A percentile compares a stretch with the other conserved stretches of the same genome.
These are phyloP conservation scores for Phytopythium montanum DNA, from an alignment of 352 stramenopile species.

Conservation along the genomic window DNA sequence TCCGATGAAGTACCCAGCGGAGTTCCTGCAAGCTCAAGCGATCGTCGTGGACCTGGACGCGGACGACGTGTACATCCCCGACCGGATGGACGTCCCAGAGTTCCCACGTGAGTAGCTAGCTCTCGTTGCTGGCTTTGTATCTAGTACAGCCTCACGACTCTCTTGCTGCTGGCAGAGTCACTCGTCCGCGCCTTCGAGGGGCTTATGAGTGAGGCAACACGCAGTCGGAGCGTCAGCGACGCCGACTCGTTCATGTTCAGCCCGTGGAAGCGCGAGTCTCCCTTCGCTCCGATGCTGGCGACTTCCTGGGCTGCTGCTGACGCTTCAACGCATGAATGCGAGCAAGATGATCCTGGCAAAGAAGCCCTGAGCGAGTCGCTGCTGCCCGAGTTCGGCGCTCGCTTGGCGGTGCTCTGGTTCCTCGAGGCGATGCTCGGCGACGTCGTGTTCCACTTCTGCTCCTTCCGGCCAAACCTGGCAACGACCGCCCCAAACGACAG, in stretches of 20 bases:
- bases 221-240: conserved; percentile 29
- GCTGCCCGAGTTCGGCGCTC: conserved; percentile 20
- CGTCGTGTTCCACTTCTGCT: conserved; percentile 57
- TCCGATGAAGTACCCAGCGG: conserved; percentile 26
- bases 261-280: background rate
- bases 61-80: conserved; percentile 64
- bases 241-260: conserved; percentile 53
- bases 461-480: conserved; percentile 39
- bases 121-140: background rate
- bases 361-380: background rate
- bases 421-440: conserved; percentile 64
- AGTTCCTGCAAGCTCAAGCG: conserved; percentile 42
- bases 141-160: background rate
- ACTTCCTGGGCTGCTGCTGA: background rate
- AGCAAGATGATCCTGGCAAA: background rate
- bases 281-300: background rate
- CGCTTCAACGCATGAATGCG: background rate
- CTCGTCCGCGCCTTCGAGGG: conserved; percentile 52
- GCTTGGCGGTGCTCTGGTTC: conserved; percentile 48
- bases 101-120: conserved; percentile 59
- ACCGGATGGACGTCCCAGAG: conserved; percentile 60
- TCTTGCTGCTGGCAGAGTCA: conserved; percentile 27
- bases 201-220: conserved; percentile 33
- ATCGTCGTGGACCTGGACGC: conserved; percentile 66
- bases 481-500: background rate